These are phyloP conservation scores for Spizellomyces punctatus DNA, from an alignment of 192 early-diverging fungal genomes.

Conservation along the genomic window DNA sequence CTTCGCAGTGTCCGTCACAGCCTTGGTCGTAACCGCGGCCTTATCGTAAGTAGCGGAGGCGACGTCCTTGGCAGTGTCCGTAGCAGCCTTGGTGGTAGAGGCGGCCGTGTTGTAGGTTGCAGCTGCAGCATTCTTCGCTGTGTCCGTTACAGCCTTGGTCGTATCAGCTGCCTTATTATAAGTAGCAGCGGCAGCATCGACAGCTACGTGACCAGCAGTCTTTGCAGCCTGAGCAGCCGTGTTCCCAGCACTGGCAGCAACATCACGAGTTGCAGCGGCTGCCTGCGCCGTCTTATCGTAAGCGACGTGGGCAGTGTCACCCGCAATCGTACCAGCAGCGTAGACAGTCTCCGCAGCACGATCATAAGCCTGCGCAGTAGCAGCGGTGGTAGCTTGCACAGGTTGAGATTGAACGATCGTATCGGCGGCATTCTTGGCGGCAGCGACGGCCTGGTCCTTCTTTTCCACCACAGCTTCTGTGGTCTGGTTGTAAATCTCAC, in stretches of 20 bases:
- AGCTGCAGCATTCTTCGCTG: slow-evolving; percentile 33
- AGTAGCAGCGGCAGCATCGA: slow-evolving; percentile 27
- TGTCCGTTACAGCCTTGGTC: slow-evolving; percentile 17
- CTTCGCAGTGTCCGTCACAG: background rate
- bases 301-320: slow-evolving; percentile 18
- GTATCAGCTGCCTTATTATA: slow-evolving; percentile 17
- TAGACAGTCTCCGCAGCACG: slow-evolving; percentile 8
- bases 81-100: background rate
- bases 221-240: slow-evolving; percentile 1
- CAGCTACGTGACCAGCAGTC: slow-evolving; percentile 7
- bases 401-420: slow-evolving; percentile 12
- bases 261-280: slow-evolving; percentile 8
- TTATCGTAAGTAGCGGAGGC: slow-evolving; percentile 23
- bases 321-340: slow-evolving; percentile 22
- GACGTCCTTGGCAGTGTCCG: slow-evolving; percentile 31
- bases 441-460: slow-evolving; percentile 9
- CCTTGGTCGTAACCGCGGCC: slow-evolving; percentile 10
- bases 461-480: slow-evolving; percentile 4
- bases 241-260: background rate
- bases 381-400: slow-evolving; percentile 21
- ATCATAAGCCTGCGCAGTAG: slow-evolving; percentile 7
- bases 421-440: background rate
- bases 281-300: slow-evolving; percentile 9
- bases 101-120: slow-evolving; percentile 8
- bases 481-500: background rate